Conservation (phyloP, 257 asterid species). For the Echites panduratus region DNA sequence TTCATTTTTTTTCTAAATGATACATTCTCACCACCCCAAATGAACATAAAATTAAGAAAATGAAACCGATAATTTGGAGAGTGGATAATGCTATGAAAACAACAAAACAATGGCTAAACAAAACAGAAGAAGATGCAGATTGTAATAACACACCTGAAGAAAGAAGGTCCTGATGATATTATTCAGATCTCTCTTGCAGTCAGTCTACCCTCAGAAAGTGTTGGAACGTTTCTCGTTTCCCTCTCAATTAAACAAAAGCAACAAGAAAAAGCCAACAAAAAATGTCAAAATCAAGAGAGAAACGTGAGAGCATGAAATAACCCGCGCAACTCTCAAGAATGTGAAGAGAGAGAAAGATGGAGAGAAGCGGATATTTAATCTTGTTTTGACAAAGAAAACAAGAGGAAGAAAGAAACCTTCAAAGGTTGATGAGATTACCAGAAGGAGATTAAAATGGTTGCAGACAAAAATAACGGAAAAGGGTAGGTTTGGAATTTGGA, state of each 20-base stretch:
- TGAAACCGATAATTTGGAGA: not conserved
- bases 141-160: slow-evolving; percentile 6
- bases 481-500: slow-evolving; percentile 14
- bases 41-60: not conserved
- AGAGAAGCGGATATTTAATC: not conserved
- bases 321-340: slow-evolving; percentile 4
- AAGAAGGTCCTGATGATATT: slow-evolving; percentile 4
- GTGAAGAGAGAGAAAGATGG: not conserved
- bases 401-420: slow-evolving; percentile 1
- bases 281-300: slow-evolving; percentile 6
- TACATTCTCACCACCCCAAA: not conserved
- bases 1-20: not conserved
- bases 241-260: not conserved
- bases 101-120: not conserved
- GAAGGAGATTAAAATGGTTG: not conserved
- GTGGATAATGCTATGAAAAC: not conserved
- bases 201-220: not conserved
- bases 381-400: not conserved
- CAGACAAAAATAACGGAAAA: slow-evolving; percentile 20
- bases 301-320: slow-evolving; percentile 21
- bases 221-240: slow-evolving; percentile 4
- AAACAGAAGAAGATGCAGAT: not conserved
- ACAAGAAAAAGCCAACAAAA: slow-evolving; percentile 2
- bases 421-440: not conserved
- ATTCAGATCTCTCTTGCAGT: slow-evolving; percentile 17